A percentile compares a stretch with the other conserved stretches of the same genome.
Conservation (phyloP, 371 early-diverging fungal species). For the Syncephalastrum contaminatum region DNA sequence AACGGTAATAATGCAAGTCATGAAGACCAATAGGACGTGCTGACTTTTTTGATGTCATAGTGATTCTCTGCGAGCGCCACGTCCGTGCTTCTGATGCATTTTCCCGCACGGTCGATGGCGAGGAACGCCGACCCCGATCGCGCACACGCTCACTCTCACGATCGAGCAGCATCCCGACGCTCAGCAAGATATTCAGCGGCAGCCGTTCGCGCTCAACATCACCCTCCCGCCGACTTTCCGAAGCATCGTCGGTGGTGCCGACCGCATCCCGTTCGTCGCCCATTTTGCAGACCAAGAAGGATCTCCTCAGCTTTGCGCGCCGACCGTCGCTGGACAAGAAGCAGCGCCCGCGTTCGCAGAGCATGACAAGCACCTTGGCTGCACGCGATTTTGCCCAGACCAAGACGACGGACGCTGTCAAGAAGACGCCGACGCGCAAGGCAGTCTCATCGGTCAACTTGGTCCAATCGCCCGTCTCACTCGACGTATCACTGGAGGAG, state of each 20-base stretch:
- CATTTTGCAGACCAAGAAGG: conserved; percentile 1
- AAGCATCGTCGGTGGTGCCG: conserved; percentile 1
- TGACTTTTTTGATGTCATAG: conserved; percentile 16
- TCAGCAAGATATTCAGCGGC: conserved; percentile 32
- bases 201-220: conserved; percentile 36
- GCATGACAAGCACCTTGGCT: conserved; percentile 7
- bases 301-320: neutral
- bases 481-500: too few species aligned
- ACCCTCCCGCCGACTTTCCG: conserved; percentile 20
- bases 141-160: conserved; percentile 43
- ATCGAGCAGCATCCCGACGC: conserved; percentile 37
- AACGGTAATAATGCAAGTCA: conserved; percentile 24
- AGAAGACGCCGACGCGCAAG: neutral
- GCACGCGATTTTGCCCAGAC: conserved; percentile 6
- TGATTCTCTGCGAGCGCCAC: conserved; percentile 35
- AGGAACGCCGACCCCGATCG: conserved; percentile 29
- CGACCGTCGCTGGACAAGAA: neutral
- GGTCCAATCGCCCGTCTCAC: too few species aligned
- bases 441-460: too few species aligned
- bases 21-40: too few species aligned
- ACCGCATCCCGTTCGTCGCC: conserved; percentile 18
- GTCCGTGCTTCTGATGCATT: conserved; percentile 26
- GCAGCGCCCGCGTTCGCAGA: conserved; percentile 9
- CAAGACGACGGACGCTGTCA: neutral
- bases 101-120: conserved; percentile 25